Base-by-base conservation (phyloP, 306 rosid species). In the Pterocarpus santalinus region DNA sequence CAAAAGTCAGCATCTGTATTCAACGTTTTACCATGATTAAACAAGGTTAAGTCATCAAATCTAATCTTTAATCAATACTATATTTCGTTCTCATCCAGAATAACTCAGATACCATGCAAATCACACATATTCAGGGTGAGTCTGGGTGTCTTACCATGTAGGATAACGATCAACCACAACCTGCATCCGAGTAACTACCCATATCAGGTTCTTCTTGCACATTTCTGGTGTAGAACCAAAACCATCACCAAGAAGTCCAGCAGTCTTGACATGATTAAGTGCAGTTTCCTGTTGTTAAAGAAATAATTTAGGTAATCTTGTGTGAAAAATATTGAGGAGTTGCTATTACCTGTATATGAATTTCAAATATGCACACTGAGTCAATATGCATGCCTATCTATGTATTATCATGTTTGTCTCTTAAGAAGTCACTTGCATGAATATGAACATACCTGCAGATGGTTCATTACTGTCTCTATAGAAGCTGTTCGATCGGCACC, bases 401-500 rank as follows among this genome's bases (percentile, higher is more conserved):
- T 34, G 61, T 65, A 35, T 22, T 13, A 77, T 56, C 30, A 32
- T 55, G 75, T 49, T 38, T 14, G 47, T 63, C 58, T 34, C 72
- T 53, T 5, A 55, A 67, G 66, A 47, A 32, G 64, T 11, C 11
- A 65, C 4, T 28, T 4, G 16, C 38, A 36, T 7, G 13, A 47
- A 12, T 13, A 17, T 65, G 16, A 80, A 13, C 60, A 69, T 85
- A 92, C 99, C 94, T 96, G 99, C 78, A 96, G 90, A 90, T 96
- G 99, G 90, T 96, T 96, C 99, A 96, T 92, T 68, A 92, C 78
- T 1, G 99, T 96, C 73, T 96, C 99, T 84, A 96, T 92, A 57
- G 99, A 96, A 8, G 99, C 98, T 8, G 99, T 96, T 30, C 99
- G 94, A 86, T 96, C 99, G 3, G 99, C 99, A 79, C 99, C 99